Evolutionary conservation across 345 rosid species (phyloP).

Genomic region (Mercurialis annua): DNA sequence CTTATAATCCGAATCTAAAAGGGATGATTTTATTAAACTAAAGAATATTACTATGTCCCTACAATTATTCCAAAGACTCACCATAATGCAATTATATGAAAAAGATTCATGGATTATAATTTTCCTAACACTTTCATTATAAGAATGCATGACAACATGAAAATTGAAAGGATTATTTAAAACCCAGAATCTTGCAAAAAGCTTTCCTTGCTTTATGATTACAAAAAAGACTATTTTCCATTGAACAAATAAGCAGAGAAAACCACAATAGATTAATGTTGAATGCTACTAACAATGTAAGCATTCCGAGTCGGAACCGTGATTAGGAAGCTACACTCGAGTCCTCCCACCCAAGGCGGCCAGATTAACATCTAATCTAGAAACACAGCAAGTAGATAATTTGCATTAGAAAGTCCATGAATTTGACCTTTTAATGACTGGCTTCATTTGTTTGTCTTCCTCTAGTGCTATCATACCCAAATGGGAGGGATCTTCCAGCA

Average conservation of each 20-base stretch:
- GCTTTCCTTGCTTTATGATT: too few relatives aligned
- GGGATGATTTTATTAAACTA: too few relatives aligned
- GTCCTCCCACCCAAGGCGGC: background rate
- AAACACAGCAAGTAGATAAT: background rate
- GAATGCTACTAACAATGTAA: background rate
- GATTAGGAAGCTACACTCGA: background rate
- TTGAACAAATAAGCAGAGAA: background rate
- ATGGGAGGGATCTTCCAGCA: slow-evolving; percentile 95
- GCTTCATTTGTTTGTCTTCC: slow-evolving; percentile 87
- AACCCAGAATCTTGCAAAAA: too few relatives aligned
- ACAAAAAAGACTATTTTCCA: background rate
- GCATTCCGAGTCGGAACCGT: background rate
- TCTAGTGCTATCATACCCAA: slow-evolving; percentile 82
- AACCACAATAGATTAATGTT: background rate
- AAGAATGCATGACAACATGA: too few relatives aligned
- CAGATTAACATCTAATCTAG: background rate
- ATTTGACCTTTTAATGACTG: slow-evolving; percentile 68
- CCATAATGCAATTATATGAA: too few relatives aligned
- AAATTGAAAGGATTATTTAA: too few relatives aligned
- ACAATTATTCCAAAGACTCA: too few relatives aligned
- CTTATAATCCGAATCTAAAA: too few relatives aligned
- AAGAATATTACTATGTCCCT: too few relatives aligned
- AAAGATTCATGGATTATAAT: too few relatives aligned
- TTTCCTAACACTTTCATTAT: too few relatives aligned
- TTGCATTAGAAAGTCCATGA: slow-evolving; percentile 37